Percentiles rank a stretch among this genome's conserved stretches.
Conservation (phyloP, 768 basidiomycete species). For the Leccinellum rugosiceps region DNA sequence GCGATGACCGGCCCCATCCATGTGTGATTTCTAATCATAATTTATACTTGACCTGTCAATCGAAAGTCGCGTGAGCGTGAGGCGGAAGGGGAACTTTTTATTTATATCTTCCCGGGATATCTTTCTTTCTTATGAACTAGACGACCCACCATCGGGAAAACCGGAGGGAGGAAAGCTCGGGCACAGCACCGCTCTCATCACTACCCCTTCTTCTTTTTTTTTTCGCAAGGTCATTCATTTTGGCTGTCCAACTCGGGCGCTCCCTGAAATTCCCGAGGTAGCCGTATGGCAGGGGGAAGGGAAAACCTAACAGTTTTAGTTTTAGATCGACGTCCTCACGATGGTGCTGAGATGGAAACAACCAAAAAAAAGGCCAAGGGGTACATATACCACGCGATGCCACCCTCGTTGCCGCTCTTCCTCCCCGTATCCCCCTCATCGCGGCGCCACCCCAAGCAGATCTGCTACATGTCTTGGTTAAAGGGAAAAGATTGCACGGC, state of each 20-base stretch:
- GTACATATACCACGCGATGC: conserved; percentile 25
- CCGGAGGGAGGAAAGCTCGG: neutral
- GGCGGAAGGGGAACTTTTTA: neutral
- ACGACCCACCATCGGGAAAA: neutral
- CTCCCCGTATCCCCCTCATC: neutral
- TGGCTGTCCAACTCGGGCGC: neutral
- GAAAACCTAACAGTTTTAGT: neutral
- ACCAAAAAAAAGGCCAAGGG: neutral
- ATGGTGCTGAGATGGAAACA: conserved; percentile 18
- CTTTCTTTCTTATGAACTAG: neutral
- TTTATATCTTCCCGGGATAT: neutral
- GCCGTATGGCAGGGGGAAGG: neutral
- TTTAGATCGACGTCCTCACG: conserved; percentile 3
- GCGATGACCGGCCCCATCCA: neutral
- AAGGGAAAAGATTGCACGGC: conserved; percentile 29
- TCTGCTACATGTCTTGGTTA: conserved; percentile 28
- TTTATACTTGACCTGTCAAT: neutral
- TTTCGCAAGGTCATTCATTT: conserved; percentile 8
- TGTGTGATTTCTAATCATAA: neutral
- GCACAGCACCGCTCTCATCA: conserved; percentile 10
- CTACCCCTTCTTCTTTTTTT: neutral
- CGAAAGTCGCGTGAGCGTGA: neutral
- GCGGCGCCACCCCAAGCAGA: neutral
- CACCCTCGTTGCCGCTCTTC: neutral
- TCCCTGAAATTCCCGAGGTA: conserved; percentile 6